Evolutionary conservation across 768 basidiomycete genomes (phyloP), one percentile per base, ranked within the genome.

Genomic region (Macrocybe gigantea): DNA sequence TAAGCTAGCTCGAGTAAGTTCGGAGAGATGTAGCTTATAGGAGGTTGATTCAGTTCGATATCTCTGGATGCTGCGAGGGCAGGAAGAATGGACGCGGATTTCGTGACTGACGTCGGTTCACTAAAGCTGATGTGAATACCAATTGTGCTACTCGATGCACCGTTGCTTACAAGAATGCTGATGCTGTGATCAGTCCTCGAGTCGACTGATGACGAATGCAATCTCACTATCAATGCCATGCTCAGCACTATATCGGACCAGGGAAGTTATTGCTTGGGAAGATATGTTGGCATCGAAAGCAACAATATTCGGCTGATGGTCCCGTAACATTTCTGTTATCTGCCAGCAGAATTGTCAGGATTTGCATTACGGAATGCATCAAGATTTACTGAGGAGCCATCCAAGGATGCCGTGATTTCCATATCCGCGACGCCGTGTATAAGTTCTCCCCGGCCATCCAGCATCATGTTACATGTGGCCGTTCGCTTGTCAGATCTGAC

Each of bases 381-480:
- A 45, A 48, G 42, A 59, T 60, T 48, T 44, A 85, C 82, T 56
- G 63, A 58, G n/a, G 74, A 62, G 9, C 63, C 67, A 15, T 70
- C 64, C 45, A 90, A 59, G 1, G 60, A 56, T 35, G 79, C 66
- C 7, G 81, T 77, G 40, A 87, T 79, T 58, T 74, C 78, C 91
- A 97, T 98, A 60, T 96, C 94, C 11, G 96, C 91, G 8, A 98
- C 79, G 2, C 96, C 96, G n/a, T 80, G 79, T 2, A 85, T 71
- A 13, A 98, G 72, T 42, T 77, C 75, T 0, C 93, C 93, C 5
- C 70, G 59, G 30, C 67, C 63, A 59, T 93, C 88, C 39, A 98
- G 67, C 33, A 93, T 70, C 73, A 96, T 78, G 55, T 86, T 93
- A 68, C 95, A 97, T 6, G 90, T 84, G 1, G 95, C 84, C 10